A percentile compares a stretch with the other conserved stretches of the same genome.
These are phyloP conservation scores for Zarea fungicola DNA, from an alignment of 2,329 filamentous ascomycete genomes.

Conservation along the genomic window DNA sequence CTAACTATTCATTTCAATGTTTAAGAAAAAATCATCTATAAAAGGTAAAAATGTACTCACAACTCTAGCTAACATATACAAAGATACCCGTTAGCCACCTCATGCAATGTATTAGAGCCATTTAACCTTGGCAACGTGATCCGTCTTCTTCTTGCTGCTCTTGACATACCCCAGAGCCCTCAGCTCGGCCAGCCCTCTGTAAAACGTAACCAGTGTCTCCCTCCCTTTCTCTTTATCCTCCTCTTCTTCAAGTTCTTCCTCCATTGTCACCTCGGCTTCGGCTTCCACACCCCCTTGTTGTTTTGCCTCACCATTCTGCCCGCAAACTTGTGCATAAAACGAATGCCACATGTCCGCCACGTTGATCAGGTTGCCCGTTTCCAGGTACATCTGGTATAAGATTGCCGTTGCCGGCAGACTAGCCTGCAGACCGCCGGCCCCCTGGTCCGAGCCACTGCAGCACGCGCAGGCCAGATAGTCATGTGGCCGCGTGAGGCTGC, in stretches of 20 bases:
- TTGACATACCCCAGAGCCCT: conserved; percentile 83
- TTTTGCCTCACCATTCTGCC: conserved; percentile 32
- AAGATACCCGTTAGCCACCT: not conserved
- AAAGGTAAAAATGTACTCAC: too few species aligned
- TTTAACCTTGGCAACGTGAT: conserved; percentile 87
- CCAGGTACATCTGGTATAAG: conserved; percentile 72
- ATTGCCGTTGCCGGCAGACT: conserved; percentile 67
- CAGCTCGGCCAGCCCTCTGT: conserved; percentile 78
- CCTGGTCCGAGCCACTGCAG: conserved; percentile 53
- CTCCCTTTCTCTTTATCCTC: conserved; percentile 47
- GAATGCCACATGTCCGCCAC: conserved; percentile 75
- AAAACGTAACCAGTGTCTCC: conserved; percentile 69
- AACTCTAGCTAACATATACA: too few species aligned
- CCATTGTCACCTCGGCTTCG: conserved; percentile 25
- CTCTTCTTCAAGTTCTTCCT: conserved; percentile 33
- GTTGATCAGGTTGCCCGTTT: conserved; percentile 72
- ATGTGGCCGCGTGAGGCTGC: conserved; percentile 65
- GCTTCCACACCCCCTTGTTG: conserved; percentile 29
- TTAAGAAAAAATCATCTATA: not conserved
- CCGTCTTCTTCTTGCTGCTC: conserved; percentile 81
- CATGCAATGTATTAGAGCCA: conserved; percentile 48
- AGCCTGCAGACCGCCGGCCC: conserved; percentile 45
- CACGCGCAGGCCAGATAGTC: conserved; percentile 67
- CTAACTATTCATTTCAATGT: too few species aligned
- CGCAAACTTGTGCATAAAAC: conserved; percentile 59